phyloP scores from a whole-genome alignment of 305 asterid genomes.

The Solanum hybrid region DNA sequence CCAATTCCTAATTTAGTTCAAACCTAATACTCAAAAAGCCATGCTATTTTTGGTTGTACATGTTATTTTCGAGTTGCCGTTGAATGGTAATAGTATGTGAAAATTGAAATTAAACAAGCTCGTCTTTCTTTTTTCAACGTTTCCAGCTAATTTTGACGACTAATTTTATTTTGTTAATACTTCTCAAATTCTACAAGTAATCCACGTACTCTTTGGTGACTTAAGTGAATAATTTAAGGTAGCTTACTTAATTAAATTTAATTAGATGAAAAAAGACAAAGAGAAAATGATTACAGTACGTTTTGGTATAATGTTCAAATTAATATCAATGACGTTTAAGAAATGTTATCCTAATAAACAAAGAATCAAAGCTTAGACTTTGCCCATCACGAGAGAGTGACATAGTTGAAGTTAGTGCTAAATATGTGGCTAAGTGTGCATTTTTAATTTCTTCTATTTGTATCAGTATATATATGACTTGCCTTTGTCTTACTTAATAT shows the following conservation, averaged over 20 bases:
- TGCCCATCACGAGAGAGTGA: neutral
- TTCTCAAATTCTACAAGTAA: neutral
- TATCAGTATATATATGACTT: neutral
- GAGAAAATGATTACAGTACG: neutral
- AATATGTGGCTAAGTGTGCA: neutral
- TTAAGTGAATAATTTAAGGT: neutral
- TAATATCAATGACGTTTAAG: neutral
- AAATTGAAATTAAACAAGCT: neutral
- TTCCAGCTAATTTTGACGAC: neutral
- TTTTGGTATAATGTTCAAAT: neutral
- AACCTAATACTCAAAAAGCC: neutral
- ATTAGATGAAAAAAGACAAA: neutral
- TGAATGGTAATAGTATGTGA: constrained; percentile 5
- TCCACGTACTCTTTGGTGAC: neutral
- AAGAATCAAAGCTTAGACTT: neutral
- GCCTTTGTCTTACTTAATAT: neutral
- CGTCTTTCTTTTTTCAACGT: constrained; percentile 16
- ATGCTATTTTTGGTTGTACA: neutral
- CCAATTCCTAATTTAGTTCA: neutral
- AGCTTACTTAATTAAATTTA: neutral
- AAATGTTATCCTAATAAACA: neutral
- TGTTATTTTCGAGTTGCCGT: neutral
- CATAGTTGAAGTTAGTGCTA: neutral
- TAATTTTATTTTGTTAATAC: neutral
- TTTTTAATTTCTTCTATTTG: neutral